Conservation (phyloP, 306 rosid species). For the Dalbergia cochinchinensis region DNA sequence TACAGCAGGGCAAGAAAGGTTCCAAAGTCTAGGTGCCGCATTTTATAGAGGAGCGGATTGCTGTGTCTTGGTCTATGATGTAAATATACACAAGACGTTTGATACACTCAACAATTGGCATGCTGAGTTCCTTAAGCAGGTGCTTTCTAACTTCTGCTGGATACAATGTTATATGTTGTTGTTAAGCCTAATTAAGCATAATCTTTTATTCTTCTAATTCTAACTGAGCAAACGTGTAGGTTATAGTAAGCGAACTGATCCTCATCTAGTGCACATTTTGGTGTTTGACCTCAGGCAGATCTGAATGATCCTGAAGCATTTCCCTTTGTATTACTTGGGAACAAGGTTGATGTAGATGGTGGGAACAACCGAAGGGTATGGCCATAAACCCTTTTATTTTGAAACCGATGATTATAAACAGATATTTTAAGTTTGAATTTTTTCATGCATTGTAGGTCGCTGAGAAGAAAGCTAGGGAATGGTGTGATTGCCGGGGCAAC, state of each 20-base stretch:
- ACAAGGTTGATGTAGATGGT: slow-evolving; percentile 78
- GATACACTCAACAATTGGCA: slow-evolving; percentile 84
- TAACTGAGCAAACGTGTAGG: background rate
- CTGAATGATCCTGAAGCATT: slow-evolving; percentile 61
- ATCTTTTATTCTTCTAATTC: background rate
- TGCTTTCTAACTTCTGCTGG: slow-evolving; percentile 1
- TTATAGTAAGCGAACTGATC: background rate
- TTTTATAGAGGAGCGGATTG: slow-evolving; percentile 96
- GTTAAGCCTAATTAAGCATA: background rate
- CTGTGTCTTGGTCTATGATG: slow-evolving; percentile 89
- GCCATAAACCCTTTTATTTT: background rate
- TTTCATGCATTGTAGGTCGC: slow-evolving; percentile 62
- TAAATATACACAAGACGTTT: slow-evolving; percentile 69
- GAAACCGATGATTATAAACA: too few relatives aligned
- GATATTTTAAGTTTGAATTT: background rate
- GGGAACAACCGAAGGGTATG: slow-evolving; percentile 74
- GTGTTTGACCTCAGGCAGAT: slow-evolving; percentile 63
- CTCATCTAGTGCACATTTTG: slow-evolving; percentile 8
- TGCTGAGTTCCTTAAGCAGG: slow-evolving; percentile 91
- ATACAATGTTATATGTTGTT: background rate
- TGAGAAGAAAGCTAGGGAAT: slow-evolving; percentile 72
- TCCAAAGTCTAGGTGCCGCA: slow-evolving; percentile 85
- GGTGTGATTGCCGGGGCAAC: slow-evolving; percentile 83
- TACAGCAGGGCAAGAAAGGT: slow-evolving; percentile 97
- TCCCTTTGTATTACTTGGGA: slow-evolving; percentile 84